Evolutionary conservation across 108 stramenopile genomes (phyloP).

Genomic region (Skeletonema tropicum): DNA sequence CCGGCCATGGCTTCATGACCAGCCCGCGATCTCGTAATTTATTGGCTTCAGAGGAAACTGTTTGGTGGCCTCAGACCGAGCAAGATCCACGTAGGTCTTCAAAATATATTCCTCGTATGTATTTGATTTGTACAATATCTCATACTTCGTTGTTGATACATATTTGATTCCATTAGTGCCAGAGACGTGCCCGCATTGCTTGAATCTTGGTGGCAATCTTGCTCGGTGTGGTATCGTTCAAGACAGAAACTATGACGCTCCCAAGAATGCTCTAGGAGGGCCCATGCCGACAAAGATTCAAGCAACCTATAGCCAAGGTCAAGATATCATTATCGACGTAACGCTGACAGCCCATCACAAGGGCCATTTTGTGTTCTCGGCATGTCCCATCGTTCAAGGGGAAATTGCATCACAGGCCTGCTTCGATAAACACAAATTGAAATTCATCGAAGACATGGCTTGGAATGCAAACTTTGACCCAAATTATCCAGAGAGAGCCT

Average conservation of each 20-base stretch:
- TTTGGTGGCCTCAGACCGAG: conserved; percentile 46
- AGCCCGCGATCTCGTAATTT: conserved; percentile 27
- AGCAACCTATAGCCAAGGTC: conserved; percentile 46
- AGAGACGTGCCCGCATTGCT: conserved; percentile 50
- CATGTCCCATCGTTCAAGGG: conserved; percentile 52
- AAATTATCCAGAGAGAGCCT: conserved; percentile 61
- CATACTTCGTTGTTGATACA: neutral
- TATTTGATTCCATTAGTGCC: conserved; percentile 13
- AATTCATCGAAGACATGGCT: conserved; percentile 60
- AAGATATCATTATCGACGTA: conserved; percentile 49
- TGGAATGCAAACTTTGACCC: conserved; percentile 47
- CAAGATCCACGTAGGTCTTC: neutral
- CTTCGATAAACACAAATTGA: conserved; percentile 55
- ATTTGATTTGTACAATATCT: neutral
- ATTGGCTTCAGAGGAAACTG: conserved; percentile 39
- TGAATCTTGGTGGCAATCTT: conserved; percentile 43
- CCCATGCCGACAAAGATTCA: conserved; percentile 56
- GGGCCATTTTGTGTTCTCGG: conserved; percentile 64
- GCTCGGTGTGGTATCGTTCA: conserved; percentile 39
- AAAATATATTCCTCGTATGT: too few species aligned
- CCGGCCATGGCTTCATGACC: conserved; percentile 12
- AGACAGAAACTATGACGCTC: conserved; percentile 41
- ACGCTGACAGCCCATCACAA: conserved; percentile 65
- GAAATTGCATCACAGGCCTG: conserved; percentile 58
- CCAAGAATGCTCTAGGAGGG: conserved; percentile 18